phyloP scores from a whole-genome alignment of 805 yeast species.

The Candida argentea region DNA sequence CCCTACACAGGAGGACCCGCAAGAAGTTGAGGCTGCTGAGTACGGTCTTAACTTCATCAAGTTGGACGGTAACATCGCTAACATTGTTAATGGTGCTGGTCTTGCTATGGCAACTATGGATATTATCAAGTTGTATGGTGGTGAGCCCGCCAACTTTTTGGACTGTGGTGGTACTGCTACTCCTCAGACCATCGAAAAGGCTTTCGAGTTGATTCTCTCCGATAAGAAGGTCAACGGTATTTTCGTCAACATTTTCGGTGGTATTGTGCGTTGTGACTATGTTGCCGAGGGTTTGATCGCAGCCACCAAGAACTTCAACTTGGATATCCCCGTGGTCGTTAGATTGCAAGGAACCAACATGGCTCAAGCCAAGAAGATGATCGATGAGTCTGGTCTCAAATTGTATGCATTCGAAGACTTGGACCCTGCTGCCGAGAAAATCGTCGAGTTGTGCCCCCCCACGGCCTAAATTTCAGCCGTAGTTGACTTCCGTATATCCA shows the following conservation, averaged over 20 bases:
- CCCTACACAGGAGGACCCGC: conserved; percentile 93
- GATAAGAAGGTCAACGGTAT: conserved; percentile 88
- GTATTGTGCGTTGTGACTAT: conserved; percentile 98
- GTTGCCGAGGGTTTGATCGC: conserved; percentile 96
- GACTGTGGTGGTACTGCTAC: conserved; percentile 99
- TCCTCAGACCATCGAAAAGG: conserved; percentile 94
- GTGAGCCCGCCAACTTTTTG: conserved; percentile 97
- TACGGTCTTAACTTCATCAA: conserved; percentile 92
- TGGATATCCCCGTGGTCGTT: conserved; percentile 90
- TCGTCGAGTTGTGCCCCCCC: conserved; percentile 52
- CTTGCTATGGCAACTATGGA: conserved; percentile 99
- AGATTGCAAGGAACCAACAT: conserved; percentile 98
- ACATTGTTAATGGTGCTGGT: conserved; percentile 99
- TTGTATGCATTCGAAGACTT: conserved; percentile 85
- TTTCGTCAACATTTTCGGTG: conserved; percentile 97
- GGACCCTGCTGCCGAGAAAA: conserved; percentile 96
- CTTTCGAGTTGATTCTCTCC: conserved; percentile 84
- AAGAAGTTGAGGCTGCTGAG: conserved; percentile 87
- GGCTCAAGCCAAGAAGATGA: conserved; percentile 79
- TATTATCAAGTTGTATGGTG: conserved; percentile 95
- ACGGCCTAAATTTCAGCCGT: too few relatives aligned
- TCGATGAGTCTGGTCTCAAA: conserved; percentile 82
- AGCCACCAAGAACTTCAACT: conserved; percentile 84
- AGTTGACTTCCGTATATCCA: too few relatives aligned
- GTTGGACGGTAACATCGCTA: conserved; percentile 97